A percentile compares a stretch with the other conserved stretches of the same genome.
These are phyloP conservation scores for Picea glauca DNA, from an alignment of 75 land plant species.

Conservation along the genomic window DNA sequence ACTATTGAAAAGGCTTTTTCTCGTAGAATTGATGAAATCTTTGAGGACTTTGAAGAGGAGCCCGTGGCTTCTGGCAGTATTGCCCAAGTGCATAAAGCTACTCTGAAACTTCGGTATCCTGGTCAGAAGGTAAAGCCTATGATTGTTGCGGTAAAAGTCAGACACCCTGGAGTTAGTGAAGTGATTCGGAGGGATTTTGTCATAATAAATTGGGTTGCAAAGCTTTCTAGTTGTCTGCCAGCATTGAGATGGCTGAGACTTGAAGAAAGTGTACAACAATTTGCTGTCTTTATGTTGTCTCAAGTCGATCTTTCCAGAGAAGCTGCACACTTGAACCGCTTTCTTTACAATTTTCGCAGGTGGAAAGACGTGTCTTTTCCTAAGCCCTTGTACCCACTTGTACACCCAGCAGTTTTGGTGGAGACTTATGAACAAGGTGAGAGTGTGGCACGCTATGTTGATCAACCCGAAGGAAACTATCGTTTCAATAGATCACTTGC, in stretches of 20 bases:
- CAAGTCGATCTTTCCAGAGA: constrained; percentile 92
- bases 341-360: constrained; percentile 73
- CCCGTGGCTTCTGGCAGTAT: constrained; percentile 93
- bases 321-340: constrained; percentile 88
- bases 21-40: constrained; percentile 61
- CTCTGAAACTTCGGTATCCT: constrained; percentile 41
- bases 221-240: constrained; percentile 48
- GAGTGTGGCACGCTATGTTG: constrained; percentile 63
- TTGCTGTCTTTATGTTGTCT: constrained; percentile 83
- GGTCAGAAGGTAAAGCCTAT: constrained; percentile 50
- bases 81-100: constrained; percentile 79
- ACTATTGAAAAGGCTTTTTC: constrained; percentile 77
- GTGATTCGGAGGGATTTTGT: constrained; percentile 71
- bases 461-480: constrained; percentile 39
- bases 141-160: constrained; percentile 78
- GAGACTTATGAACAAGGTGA: constrained; percentile 87
- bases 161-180: constrained; percentile 89
- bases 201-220: constrained; percentile 69
- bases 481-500: constrained; percentile 62
- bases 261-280: constrained; percentile 85
- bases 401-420: constrained; percentile 88
- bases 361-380: constrained; percentile 95
- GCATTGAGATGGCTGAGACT: constrained; percentile 64
- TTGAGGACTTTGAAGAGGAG: constrained; percentile 78
- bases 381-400: constrained; percentile 82